A percentile compares a stretch with the other conserved stretches of the same genome.
Evolutionary conservation across 305 asterid genomes (phyloP).

Genomic region (Fraxinus nigra): DNA sequence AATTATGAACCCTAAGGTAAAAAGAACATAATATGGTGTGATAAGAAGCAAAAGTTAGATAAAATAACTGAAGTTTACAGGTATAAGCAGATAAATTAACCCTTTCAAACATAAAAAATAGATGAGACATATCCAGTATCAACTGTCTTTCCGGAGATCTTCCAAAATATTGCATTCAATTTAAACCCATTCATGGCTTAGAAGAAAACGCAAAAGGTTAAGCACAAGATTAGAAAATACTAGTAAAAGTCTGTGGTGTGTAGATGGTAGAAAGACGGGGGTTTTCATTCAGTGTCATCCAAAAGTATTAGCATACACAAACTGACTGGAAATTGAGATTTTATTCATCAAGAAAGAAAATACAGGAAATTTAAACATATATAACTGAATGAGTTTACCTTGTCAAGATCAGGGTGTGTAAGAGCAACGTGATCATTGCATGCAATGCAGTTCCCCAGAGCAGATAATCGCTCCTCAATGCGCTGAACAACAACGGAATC

Average conservation of each 20-base stretch:
- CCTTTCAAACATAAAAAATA: not conserved
- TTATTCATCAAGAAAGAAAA: slow-evolving; percentile 5
- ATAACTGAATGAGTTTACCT: slow-evolving; percentile 37
- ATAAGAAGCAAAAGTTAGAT: not conserved
- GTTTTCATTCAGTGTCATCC: not conserved
- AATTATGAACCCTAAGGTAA: not conserved
- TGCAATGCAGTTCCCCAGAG: slow-evolving; percentile 85
- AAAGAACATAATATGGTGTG: not conserved
- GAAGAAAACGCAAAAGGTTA: not conserved
- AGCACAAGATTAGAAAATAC: not conserved
- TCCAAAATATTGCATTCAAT: not conserved
- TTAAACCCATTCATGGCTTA: not conserved
- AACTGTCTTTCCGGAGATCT: not conserved
- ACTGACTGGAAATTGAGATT: not conserved
- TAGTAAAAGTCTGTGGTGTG: not conserved
- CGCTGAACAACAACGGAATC: slow-evolving; percentile 90
- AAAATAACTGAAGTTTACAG: not conserved
- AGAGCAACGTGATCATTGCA: slow-evolving; percentile 97
- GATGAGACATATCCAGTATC: not conserved
- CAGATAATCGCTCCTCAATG: slow-evolving; percentile 81
- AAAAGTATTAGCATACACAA: slow-evolving; percentile 4
- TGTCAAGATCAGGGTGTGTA: slow-evolving; percentile 82
- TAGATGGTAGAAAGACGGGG: not conserved
- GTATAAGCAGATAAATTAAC: not conserved
- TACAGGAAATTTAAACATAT: not conserved